Evolutionary conservation across 202 grass and related monocot genomes (phyloP), one percentile per base, ranked within the genome.

Genomic region (Sporobolus alterniflorus): DNA sequence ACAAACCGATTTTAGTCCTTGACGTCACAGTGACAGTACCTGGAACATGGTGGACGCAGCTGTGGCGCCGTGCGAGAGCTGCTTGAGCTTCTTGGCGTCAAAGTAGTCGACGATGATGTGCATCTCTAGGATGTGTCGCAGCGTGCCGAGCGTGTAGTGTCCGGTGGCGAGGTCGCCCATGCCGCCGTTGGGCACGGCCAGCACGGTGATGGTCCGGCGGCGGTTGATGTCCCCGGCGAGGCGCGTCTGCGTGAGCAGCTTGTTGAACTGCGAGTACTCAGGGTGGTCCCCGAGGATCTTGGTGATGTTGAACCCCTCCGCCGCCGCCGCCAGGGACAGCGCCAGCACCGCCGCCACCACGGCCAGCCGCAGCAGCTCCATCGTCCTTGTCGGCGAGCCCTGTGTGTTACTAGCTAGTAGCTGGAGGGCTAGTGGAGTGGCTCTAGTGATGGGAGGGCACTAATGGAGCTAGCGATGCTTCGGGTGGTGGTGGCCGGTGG

Each of bases 91-190:
- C 87, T 96, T 96, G 47, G 83, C 81, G 77, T 94, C 91, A 57
- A 85, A 99, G 82, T 96, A 99, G 90, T 99, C 96, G 67, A 90
- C 91, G 42, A 99, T 83, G 85, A 99, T 67, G 81, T 99, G 96
- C 25, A 99, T 69, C 77, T 88, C 80, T 22, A 95, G 84, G 67
- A 95, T 87, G 84, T 95, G 90, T 5, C 90, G 92, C 82, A 93
- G 57, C 9, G 93, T 92, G 32, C 82, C 91, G 21, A 99, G 82
- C 9, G 93, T 79, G 52, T 73, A 69, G 52, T 90, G 93, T 11
- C 76, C 72, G 16, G 31, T 28, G 26, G 87, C 30, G 61, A 99
- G 76, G 10, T 34, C 39, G 42, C 85, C 82, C 88, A 97, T 92
- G 77, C 75, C 94, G 28, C 79, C 80, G 82, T 95, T 93, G 57